Conservation (phyloP, 2,329 filamentous ascomycete genomes). For the Nemania bipapillata region DNA sequence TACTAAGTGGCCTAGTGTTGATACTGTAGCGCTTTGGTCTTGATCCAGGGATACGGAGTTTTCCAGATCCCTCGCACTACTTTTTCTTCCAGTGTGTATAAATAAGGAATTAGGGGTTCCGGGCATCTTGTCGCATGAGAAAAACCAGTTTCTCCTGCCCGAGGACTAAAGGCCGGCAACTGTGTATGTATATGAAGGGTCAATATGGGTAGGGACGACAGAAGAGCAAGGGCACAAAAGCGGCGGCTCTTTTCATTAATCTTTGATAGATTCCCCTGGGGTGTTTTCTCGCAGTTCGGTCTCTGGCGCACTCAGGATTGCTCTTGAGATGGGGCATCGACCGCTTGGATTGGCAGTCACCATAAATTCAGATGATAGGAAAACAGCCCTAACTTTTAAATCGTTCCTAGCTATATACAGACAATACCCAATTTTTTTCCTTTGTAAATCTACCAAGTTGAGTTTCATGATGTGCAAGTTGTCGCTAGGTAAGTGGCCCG, state of each 20-base stretch:
- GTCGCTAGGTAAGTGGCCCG: background rate
- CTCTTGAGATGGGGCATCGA: conserved; percentile 42
- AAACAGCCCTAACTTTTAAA: conserved; percentile 43
- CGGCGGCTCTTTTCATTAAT: conserved; percentile 40
- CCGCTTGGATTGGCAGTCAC: conserved; percentile 46
- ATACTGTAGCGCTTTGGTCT: conserved; percentile 24
- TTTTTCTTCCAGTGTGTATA: conserved; percentile 50
- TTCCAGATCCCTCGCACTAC: conserved; percentile 43
- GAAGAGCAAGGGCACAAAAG: conserved; percentile 42
- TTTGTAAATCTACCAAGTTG: conserved; percentile 18
- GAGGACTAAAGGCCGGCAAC: conserved; percentile 26
- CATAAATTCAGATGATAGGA: conserved; percentile 44
- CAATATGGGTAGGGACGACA: conserved; percentile 40
- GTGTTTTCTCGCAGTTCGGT: conserved; percentile 43
- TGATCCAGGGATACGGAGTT: conserved; percentile 29
- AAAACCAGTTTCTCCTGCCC: conserved; percentile 12
- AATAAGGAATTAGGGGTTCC: conserved; percentile 45
- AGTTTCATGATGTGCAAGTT: background rate
- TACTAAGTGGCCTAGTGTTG: conserved; percentile 57
- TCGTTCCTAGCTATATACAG: conserved; percentile 46
- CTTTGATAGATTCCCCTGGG: conserved; percentile 50
- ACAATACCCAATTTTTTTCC: conserved; percentile 22
- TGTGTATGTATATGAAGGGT: conserved; percentile 48
- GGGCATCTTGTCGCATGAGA: conserved; percentile 20
- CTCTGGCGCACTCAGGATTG: conserved; percentile 42